Base-by-base conservation (phyloP, 2,329 filamentous ascomycete species). In the Verticillium dahliae region DNA sequence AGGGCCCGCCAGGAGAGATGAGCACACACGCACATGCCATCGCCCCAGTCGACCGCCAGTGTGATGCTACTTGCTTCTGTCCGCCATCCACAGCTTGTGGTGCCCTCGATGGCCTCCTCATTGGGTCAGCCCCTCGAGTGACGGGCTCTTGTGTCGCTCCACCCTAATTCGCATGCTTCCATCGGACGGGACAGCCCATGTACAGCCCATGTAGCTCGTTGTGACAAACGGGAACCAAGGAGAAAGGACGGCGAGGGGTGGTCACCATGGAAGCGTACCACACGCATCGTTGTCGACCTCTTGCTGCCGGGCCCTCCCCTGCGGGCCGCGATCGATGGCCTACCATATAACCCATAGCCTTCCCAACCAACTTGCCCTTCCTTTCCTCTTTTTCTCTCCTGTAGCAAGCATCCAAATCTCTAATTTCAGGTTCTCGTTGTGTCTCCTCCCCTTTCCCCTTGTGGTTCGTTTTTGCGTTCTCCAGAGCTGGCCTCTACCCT, bases 371-470 rank as follows among this genome's bases (percentile, higher is more conserved):
- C 41, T 69, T 71, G 69, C 67, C 70, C 73, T 69, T 71, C 71
- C 76, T 76, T 75, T 68, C 69, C 72, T 74, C 71, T 72, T 78
- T 78, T 74, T 76, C 77, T 71, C 70, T 34, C 85, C 86, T 81
- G 81, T 81, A 88, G 87, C 87, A 90, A 90, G 86, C 79, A 78
- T 71, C 80, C 75, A 81, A 81, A 78, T 71, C 69, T 73, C 75
- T 72, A 80, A 80, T 81, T 79, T 78, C 77, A 75, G 76, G 80
- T 75, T 75, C 79, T 80, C 76, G 75, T 80, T 84, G 81, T 79
- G 71, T 74, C 71, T 75, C 69, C 73, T 69, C 66, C 68, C 64
- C 66, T 72, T 71, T 74, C 14, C 27, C 27, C 33, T 75, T 74
- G 70, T 37, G 35, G 35, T 73, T 73, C 69, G 70, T 74, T 73